Percentiles rank a stretch among this genome's conserved stretches.
Evolutionary conservation across 2,329 filamentous ascomycete genomes (phyloP).

Genomic region (Apiospora arundinis): DNA sequence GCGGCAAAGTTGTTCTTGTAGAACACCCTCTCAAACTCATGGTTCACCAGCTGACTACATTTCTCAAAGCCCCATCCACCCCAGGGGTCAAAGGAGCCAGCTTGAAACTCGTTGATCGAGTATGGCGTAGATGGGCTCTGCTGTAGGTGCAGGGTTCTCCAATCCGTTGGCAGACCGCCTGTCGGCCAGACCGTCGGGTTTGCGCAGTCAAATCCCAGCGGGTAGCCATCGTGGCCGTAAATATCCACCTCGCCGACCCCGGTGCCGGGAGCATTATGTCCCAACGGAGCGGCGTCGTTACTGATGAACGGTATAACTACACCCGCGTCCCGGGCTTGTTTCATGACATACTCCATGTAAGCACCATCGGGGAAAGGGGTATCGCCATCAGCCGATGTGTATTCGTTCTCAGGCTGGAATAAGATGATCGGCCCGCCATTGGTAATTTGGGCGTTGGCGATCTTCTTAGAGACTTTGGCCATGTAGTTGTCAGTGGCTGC

Average conservation of each 20-base stretch:
- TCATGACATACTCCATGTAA: slow-evolving; percentile 74
- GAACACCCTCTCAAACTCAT: slow-evolving; percentile 79
- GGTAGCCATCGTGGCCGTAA: slow-evolving; percentile 50
- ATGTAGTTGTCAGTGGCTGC: slow-evolving; percentile 69
- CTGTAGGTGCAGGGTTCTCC: slow-evolving; percentile 57
- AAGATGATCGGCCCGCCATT: slow-evolving; percentile 82
- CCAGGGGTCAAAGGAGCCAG: slow-evolving; percentile 77
- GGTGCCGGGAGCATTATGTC: slow-evolving; percentile 69
- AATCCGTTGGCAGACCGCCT: slow-evolving; percentile 61
- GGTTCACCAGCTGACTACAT: slow-evolving; percentile 69
- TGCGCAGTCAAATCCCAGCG: slow-evolving; percentile 52
- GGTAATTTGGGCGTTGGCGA: slow-evolving; percentile 80
- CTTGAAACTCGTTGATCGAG: slow-evolving; percentile 62
- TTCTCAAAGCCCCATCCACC: slow-evolving; percentile 71
- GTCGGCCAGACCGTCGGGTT: slow-evolving; percentile 63
- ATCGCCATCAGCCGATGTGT: slow-evolving; percentile 57
- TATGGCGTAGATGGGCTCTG: slow-evolving; percentile 72
- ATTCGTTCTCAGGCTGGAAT: slow-evolving; percentile 84
- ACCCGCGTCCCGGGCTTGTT: slow-evolving; percentile 71
- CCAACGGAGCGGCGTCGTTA: slow-evolving; percentile 70
- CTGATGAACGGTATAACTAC: slow-evolving; percentile 77
- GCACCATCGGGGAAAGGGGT: slow-evolving; percentile 66
- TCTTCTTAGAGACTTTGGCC: slow-evolving; percentile 64
- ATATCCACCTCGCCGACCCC: slow-evolving; percentile 51
- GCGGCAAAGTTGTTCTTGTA: slow-evolving; percentile 78